Conservation (phyloP, 495 filamentous ascomycete species). For the Daldinia vernicosa region DNA sequence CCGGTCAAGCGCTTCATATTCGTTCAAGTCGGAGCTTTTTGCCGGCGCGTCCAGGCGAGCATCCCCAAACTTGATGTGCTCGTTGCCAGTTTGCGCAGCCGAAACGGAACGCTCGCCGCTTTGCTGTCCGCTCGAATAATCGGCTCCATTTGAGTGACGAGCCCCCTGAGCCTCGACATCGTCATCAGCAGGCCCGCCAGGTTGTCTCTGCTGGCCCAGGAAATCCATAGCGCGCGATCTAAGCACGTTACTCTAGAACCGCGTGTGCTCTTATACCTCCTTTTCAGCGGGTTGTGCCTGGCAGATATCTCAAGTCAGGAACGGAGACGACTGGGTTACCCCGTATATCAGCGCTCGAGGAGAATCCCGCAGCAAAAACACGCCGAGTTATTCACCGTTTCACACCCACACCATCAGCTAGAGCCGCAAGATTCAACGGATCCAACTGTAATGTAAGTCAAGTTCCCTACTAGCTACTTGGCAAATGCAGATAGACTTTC, state of each 20-base stretch:
- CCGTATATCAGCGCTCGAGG: conserved; percentile 8
- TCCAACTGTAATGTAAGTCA: conserved; percentile 19
- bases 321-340: not conserved
- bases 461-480: conserved; percentile 10
- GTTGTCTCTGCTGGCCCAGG: conserved; percentile 28
- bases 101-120: not conserved
- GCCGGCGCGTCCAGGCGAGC: conserved; percentile 23
- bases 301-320: conserved; percentile 22
- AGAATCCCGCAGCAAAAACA: conserved; percentile 26
- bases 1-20: conserved; percentile 62
- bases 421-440: conserved; percentile 24
- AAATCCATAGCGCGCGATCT: conserved; percentile 27
- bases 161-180: conserved; percentile 36
- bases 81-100: conserved; percentile 16
- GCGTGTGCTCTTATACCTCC: not conserved
- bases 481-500: conserved; percentile 29
- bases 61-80: conserved; percentile 44
- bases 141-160: conserved; percentile 33
- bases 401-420: conserved; percentile 15
- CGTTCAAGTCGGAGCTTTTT: conserved; percentile 46
- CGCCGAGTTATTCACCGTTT: conserved; percentile 10
- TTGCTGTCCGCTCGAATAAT: conserved; percentile 16
- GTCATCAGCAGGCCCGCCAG: conserved; percentile 16
- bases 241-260: not conserved
- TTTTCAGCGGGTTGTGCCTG: not conserved